These are phyloP conservation scores for Amanita inopinata DNA, from an alignment of 768 basidiomycete genomes.

Conservation along the genomic window DNA sequence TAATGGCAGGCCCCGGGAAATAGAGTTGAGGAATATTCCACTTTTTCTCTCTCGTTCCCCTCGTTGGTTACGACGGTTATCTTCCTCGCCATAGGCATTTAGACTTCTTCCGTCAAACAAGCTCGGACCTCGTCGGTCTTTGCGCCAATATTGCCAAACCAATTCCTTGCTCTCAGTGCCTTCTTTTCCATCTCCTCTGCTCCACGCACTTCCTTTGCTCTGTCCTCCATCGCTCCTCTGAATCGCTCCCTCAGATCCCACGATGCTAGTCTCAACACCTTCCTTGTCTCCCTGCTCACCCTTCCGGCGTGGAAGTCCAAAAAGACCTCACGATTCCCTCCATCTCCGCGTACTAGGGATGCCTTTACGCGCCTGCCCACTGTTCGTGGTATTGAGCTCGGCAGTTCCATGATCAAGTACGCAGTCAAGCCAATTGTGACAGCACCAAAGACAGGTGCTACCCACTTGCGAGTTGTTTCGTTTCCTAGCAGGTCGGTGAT, in stretches of 20 bases:
- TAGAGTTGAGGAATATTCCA: no score
- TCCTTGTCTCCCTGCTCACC: conserved; percentile 78
- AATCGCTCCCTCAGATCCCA: conserved; percentile 88
- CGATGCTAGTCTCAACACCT: conserved; percentile 82
- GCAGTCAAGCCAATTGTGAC: conserved; percentile 61
- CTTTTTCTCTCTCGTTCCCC: no score
- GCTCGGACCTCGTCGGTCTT: conserved; percentile 36
- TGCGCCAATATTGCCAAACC: conserved; percentile 50
- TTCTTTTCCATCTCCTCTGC: conserved; percentile 69
- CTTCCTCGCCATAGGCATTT: no score
- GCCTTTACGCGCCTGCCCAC: conserved; percentile 77
- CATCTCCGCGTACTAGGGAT: conserved; percentile 42
- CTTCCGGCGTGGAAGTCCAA: conserved; percentile 60
- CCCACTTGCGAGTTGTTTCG: conserved; percentile 78
- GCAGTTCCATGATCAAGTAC: conserved; percentile 83
- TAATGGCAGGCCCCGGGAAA: no score
- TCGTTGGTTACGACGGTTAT: no score
- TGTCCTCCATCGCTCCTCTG: conserved; percentile 70
- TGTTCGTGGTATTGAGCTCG: conserved; percentile 79
- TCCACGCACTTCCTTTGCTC: conserved; percentile 62
- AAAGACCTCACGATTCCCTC: conserved; percentile 46
- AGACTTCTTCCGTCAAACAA: background rate
- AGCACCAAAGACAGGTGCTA: conserved; percentile 75
- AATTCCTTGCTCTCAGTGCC: conserved; percentile 61
- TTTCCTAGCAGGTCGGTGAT: conserved; percentile 73